Base-by-base conservation (phyloP, 495 filamentous ascomycete species). In the Penicillium cosmopolitanum region DNA sequence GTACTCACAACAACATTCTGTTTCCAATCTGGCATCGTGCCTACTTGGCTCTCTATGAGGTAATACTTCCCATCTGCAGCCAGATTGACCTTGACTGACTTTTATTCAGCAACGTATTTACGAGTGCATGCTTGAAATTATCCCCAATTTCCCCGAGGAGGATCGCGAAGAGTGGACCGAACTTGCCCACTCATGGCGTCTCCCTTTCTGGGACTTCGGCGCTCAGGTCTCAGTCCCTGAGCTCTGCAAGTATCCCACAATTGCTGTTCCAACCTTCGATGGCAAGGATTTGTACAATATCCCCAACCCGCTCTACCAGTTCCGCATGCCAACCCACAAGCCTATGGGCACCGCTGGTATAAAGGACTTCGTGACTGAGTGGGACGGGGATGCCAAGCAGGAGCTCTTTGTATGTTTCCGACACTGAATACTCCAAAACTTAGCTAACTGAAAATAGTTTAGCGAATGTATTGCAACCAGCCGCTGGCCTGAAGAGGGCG, bases 181-280 rank as follows among this genome's bases (percentile, higher is more conserved):
- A 52, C 83, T 82, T 2, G 84, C 82, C 33, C 61, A 71, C 18
- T 69, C 73, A 5, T 77, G 84, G 54, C 73, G 83, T 9, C 56
- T 82, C 10, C 83, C 83, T 4, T 87, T 81, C 60, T 87, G 82
- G 74, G 84, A 87, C 68, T 87, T 84, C 83, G 81, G 77, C 5
- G 64, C 65, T 16, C 75, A 69, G 48, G 57, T 75, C 54, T 70
- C 61, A 35, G 72, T 74, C 55, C 73, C 73, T n/a, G 61, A 55
- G 40, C 52, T 64, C 31, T 42, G 76, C 61, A 73, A 62, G 40
- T 56, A 72, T 51, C 61, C 73, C 1, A 63, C 53, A 15, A 71
- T 82, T 55, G 72, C 72, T 56, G 78, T 71, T n/a, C 76, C 62
- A 63, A 51, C 60, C 62, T 68, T 63, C 21, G 40, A 66, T 69